Base-by-base conservation (phyloP, 176 grass and related monocot species). In the Echinochloa phyllopogon region DNA sequence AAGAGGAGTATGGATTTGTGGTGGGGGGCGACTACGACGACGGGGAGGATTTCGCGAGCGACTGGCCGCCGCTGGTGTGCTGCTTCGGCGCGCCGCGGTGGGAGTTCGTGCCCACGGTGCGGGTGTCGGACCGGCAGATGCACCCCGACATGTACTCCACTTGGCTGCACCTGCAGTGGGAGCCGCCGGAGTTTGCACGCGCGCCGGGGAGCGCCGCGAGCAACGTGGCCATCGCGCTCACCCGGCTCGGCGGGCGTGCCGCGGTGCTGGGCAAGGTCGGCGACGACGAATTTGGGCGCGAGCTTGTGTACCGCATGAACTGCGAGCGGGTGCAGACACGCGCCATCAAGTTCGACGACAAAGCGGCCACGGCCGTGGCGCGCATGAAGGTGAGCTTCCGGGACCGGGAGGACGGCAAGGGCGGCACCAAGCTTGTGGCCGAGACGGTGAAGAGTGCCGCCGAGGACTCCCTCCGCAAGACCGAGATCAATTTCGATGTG, bases 261-360 rank as follows among this genome's bases (percentile, higher is more conserved):
- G 91, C 87, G 44, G 89, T 84, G 85, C 83, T 98, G 45, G 96
- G 96, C 49, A 95, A 98, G 89, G 89, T 98, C 11, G 96, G 96
- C 16, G 83, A 87, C 56, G 96, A 98, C 53, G 93, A 94, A 8
- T 92, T 98, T 56, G 96, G 96, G 40, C 82, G 77, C 69, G 93
- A 95, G 41, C 82, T 98, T 18, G 83, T 95, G 61, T 90, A 92
- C 77, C 83, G 92, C 17, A 90, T 98, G 87, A 92, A 95, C 72
- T 36, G 66, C 59, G 91, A 98, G 82, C 89, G 85, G 77, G 89
- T 95, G 72, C 96, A 92, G 71, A 94, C 93, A 1, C 93, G 96
- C 38, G 85, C 89, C 36, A 67, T 98, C 77, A 88, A 80, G 81
- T 89, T 93, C 11, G 87, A 91, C 21, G 37, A 33, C 4, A 61